Evolutionary conservation across 345 rosid genomes (phyloP).

Genomic region (Melaleuca alternifolia): DNA sequence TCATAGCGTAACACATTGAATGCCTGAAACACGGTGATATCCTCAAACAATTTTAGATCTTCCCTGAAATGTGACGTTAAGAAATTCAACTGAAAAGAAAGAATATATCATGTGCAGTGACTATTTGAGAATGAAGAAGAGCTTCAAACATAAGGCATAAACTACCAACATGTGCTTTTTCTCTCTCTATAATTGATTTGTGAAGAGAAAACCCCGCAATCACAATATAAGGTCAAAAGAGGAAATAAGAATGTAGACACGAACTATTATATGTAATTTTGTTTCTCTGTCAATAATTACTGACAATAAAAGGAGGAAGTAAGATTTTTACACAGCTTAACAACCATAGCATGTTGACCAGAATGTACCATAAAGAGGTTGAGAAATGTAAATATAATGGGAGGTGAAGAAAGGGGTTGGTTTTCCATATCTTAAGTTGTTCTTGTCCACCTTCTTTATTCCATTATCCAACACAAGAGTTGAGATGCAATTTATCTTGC

Average conservation of each 20-base stretch:
- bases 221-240: background rate
- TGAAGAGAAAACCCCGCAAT: background rate
- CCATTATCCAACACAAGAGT: background rate
- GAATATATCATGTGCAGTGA: background rate
- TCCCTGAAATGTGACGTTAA: constrained; percentile 23
- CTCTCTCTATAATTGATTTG: background rate
- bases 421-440: background rate
- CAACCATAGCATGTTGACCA: background rate
- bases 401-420: background rate
- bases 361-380: background rate
- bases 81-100: constrained; percentile 5
- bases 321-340: background rate
- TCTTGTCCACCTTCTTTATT: background rate
- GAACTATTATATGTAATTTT: background rate
- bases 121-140: background rate
- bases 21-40: constrained; percentile 53
- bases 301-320: background rate
- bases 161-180: background rate
- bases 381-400: background rate
- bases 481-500: background rate
- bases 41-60: constrained; percentile 20
- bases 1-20: constrained; percentile 82
- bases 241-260: background rate
- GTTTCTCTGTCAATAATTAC: background rate
- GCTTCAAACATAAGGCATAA: background rate